A percentile compares a stretch with the other conserved stretches of the same genome.
Conservation (phyloP, 768 basidiomycete species). For the Termitomyces sp. region DNA sequence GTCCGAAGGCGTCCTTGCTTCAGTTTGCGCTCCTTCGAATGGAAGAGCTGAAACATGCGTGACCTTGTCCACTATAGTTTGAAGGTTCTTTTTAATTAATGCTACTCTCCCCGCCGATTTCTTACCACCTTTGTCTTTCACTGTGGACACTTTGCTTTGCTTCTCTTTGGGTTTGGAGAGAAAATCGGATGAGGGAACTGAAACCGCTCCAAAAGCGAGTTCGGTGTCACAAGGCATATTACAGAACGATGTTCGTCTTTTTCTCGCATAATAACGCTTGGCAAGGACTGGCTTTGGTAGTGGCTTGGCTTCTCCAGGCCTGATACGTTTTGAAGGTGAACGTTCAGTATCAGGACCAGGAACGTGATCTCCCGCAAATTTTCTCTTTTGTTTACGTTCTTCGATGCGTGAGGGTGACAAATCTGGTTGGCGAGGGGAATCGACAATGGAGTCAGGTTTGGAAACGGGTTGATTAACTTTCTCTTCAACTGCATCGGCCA, state of each 20-base stretch:
- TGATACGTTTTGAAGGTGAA: conserved; percentile 2
- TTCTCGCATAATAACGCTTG: conserved; percentile 29
- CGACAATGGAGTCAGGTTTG: not conserved
- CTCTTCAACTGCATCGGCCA: not conserved
- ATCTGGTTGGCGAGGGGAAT: not conserved
- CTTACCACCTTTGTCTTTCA: conserved; percentile 4
- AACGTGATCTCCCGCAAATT: not conserved
- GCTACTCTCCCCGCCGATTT: not conserved
- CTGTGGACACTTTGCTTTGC: conserved; percentile 15
- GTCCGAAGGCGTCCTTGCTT: not conserved
- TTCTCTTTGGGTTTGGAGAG: conserved; percentile 1
- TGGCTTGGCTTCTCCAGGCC: not conserved
- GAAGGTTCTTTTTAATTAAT: not conserved
- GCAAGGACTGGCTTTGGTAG: conserved; percentile 7
- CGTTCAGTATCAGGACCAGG: not conserved
- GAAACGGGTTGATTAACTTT: not conserved
- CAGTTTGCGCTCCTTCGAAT: not conserved
- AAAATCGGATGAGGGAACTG: conserved; percentile 11
- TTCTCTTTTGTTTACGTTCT: conserved; percentile 8
- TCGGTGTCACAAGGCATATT: not conserved
- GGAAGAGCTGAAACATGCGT: not conserved
- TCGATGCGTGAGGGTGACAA: not conserved
- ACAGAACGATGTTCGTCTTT: conserved; percentile 27
- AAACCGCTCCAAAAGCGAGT: conserved; percentile 28
- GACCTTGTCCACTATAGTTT: not conserved